phyloP scores from a whole-genome alignment of 116 monocot genomes.

The Cymodocea nodosa region DNA sequence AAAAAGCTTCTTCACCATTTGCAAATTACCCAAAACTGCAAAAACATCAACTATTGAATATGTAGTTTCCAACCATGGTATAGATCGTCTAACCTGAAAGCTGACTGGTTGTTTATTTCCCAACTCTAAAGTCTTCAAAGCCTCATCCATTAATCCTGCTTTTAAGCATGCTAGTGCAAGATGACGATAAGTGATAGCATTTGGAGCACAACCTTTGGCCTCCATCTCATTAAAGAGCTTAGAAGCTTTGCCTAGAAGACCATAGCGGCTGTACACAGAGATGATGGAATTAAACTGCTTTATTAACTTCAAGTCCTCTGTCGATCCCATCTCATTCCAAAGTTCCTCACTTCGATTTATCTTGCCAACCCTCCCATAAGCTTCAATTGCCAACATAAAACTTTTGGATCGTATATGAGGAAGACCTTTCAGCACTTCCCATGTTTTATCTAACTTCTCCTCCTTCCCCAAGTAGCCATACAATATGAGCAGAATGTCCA shows the following conservation, averaged over 20 bases:
- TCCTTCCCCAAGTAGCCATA: constrained; percentile 75
- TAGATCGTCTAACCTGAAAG: constrained; percentile 59
- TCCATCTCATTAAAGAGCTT: constrained; percentile 64
- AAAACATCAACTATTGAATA: constrained; percentile 54
- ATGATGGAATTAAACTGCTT: constrained; percentile 76
- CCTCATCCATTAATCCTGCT: constrained; percentile 56
- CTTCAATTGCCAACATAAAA: constrained; percentile 60
- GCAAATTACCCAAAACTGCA: constrained; percentile 57
- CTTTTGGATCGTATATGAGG: constrained; percentile 70
- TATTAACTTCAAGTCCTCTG: constrained; percentile 18
- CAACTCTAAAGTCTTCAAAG: constrained; percentile 48
- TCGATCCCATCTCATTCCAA: constrained; percentile 60
- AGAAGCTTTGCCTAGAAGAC: constrained; percentile 57
- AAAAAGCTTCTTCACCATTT: constrained; percentile 47
- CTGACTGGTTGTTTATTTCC: constrained; percentile 37
- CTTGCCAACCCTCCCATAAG: constrained; percentile 51
- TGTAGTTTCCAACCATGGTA: constrained; percentile 86
- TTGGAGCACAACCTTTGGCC: constrained; percentile 54
- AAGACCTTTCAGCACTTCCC: constrained; percentile 50
- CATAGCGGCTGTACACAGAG: constrained; percentile 67
- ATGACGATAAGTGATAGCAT: constrained; percentile 92
- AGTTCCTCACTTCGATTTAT: constrained; percentile 50
- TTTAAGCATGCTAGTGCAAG: constrained; percentile 78
- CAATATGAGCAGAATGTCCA: constrained; percentile 74
- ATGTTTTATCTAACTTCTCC: constrained; percentile 59